These are phyloP conservation scores for Thozetella sp. DNA, from an alignment of 495 filamentous ascomycete genomes.

Conservation along the genomic window DNA sequence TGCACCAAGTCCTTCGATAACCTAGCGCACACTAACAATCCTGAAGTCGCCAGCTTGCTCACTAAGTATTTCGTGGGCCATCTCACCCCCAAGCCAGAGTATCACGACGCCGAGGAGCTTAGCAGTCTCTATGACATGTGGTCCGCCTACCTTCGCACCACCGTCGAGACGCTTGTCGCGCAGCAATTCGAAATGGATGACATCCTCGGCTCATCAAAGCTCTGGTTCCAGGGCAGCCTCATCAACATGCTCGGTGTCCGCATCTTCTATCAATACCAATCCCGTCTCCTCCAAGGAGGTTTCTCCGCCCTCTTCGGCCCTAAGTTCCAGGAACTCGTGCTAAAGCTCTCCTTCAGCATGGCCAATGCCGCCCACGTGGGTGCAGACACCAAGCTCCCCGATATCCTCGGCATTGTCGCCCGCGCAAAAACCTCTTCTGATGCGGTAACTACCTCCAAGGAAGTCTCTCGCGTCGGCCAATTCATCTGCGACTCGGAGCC, in stretches of 20 bases:
- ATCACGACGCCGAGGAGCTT: constrained; percentile 36
- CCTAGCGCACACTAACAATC: constrained; percentile 52
- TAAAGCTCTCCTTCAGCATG: constrained; percentile 49
- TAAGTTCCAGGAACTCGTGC: constrained; percentile 49
- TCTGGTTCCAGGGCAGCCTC: constrained; percentile 45
- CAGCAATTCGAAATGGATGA: constrained; percentile 52
- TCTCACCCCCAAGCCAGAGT: constrained; percentile 47
- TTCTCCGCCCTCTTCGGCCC: constrained; percentile 49
- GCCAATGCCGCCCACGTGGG: constrained; percentile 31
- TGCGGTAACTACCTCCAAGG: constrained; percentile 38
- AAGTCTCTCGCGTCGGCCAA: constrained; percentile 48
- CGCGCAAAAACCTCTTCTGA: constrained; percentile 45
- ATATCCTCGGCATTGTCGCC: constrained; percentile 48
- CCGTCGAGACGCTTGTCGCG: constrained; percentile 48
- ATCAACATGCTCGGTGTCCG: constrained; percentile 48
- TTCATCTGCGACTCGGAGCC: constrained; percentile 40
- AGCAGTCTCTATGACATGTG: constrained; percentile 43
- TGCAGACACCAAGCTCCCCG: constrained; percentile 35
- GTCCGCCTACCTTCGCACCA: constrained; percentile 43
- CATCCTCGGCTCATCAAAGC: constrained; percentile 34
- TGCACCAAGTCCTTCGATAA: constrained; percentile 52
- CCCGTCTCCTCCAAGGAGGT: constrained; percentile 45
- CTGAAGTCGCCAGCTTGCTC: constrained; percentile 47
- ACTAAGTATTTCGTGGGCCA: constrained; percentile 54
- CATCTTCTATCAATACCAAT: constrained; percentile 53